Conservation (phyloP, 2,329 filamentous ascomycete species). For the Thelonectria blattea region DNA sequence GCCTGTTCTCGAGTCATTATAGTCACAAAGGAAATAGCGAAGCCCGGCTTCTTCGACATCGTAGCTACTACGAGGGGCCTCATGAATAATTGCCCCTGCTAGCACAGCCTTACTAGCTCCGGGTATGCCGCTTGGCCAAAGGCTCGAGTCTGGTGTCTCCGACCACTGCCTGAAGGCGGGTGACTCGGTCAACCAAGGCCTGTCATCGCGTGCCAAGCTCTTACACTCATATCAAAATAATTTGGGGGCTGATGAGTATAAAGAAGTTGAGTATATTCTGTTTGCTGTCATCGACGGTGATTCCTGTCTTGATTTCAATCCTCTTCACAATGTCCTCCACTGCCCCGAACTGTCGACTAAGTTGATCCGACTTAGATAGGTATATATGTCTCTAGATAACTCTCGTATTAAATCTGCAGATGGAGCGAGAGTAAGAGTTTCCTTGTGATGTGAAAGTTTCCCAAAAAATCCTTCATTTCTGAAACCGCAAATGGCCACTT, state of each 20-base stretch:
- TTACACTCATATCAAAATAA: background rate
- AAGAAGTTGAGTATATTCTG: background rate
- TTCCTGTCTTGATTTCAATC: constrained; percentile 20
- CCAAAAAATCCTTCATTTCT: no score
- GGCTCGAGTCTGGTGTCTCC: background rate
- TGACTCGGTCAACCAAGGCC: constrained; percentile 16
- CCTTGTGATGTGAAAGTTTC: no score
- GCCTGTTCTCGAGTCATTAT: background rate
- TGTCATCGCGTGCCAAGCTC: constrained; percentile 10
- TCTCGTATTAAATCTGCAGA: constrained; percentile 16
- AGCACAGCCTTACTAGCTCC: constrained; percentile 20
- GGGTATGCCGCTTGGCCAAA: constrained; percentile 21
- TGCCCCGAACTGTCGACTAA: rapidly evolving
- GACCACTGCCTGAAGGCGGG: constrained; percentile 9
- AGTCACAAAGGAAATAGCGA: constrained; percentile 18
- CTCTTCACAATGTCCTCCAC: background rate
- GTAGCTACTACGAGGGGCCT: background rate
- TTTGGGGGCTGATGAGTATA: constrained; percentile 1
- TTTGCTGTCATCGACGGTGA: background rate
- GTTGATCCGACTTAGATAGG: rapidly evolving
- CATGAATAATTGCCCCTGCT: background rate
- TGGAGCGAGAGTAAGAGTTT: no score
- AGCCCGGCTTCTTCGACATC: background rate
- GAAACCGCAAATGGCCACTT: no score
- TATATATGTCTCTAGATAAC: background rate